Evolutionary conservation across 768 basidiomycete species (phyloP), one percentile per base, ranked within the genome.

Genomic region (Tricholoma terreum): DNA sequence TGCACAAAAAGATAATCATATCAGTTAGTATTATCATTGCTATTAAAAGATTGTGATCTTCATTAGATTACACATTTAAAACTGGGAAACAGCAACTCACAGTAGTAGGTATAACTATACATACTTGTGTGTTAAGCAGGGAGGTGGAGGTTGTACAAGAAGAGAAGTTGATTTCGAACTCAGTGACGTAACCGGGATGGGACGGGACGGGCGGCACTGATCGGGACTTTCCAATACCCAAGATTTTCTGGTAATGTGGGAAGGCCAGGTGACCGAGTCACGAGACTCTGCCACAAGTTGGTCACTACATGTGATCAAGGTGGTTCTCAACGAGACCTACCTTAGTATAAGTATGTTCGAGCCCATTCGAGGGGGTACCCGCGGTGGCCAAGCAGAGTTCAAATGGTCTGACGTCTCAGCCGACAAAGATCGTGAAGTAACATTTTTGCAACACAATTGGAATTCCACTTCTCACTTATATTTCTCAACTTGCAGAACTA

Each of bases 381-480:
- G 92, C 56, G 92, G 92, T n/a, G 92, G 92, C 2, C 89, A 91
- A 64, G 92, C 86, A 49, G 90, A 93, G 65, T 94, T 94, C 79
- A 92, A 92, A 71, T 94, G 92, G 92, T 68, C 88, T 10, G 92
- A 94, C 63, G 91, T 92, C 7, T 87, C 91, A 40, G 90, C 89
- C 56, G 94, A 95, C 75, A 95, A 95, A 73, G 94, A 95, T 74
- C 82, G 90, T 73, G 94, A 95, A 77, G 94, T 93, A 52, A 42
- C 63, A 27, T 6, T 42, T 19, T 21, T 45, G 40, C 33, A 33
- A 34, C 27, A 33, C 22, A 38, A 50, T 36, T 21, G 1, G 11
- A 27, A 27, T 27, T 27, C 6, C 36, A 17, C 12, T 43, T 10
- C 17, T 19, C 14, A 21, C 11, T 38, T 10, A 54, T 50, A 21